Evolutionary conservation across 345 rosid genomes (phyloP), one percentile per base, ranked within the genome.

Genomic region (Salix udensis): DNA sequence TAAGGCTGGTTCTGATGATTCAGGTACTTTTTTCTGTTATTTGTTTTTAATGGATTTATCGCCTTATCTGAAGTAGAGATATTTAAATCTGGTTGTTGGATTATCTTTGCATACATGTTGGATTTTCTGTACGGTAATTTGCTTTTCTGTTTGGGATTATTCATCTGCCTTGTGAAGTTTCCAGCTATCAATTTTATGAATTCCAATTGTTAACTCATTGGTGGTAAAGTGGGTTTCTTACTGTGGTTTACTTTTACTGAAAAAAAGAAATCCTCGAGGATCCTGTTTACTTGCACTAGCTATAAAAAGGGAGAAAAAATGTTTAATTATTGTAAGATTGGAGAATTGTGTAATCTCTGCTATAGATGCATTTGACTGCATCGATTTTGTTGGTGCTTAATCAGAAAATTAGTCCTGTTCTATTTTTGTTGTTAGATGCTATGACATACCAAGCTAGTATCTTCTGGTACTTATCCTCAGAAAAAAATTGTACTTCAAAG

Each of bases 21-120:
- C 91, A 80, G 94, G 97, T 91, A 81, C 58, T 12, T n/a, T 55
- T 61, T 71, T 48, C 69, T 76, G 21, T 66, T 34, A 26, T 50
- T 40, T 34, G 30, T 34, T 23, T 10, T 16, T 26, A 71, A 69
- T 68, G 23, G n/a, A 53, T 68, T 67, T 71, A 40, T 52, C 77
- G 50, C 26, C 53, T 76, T 19, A 13, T 10, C 21, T 67, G n/a
- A 37, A 5, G 8, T 50, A n/a, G 13, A 42, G 11, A 11, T 52
- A 10, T 36, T 6, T 21, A 4, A 60, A 64, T 42, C 16, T 53
- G 36, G 48, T 40, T 67, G 23, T 67, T 62, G 48, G 31, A 50
- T 65, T 71, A 12, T 78, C 61, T 74, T 65, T 53, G n/a, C 28
- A 53, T 75, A 40, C 67, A 37, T 24, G 34, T 7, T 48, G 48